These are phyloP conservation scores for Arthromyces matolae DNA, from an alignment of 768 basidiomycete species.

Conservation along the genomic window DNA sequence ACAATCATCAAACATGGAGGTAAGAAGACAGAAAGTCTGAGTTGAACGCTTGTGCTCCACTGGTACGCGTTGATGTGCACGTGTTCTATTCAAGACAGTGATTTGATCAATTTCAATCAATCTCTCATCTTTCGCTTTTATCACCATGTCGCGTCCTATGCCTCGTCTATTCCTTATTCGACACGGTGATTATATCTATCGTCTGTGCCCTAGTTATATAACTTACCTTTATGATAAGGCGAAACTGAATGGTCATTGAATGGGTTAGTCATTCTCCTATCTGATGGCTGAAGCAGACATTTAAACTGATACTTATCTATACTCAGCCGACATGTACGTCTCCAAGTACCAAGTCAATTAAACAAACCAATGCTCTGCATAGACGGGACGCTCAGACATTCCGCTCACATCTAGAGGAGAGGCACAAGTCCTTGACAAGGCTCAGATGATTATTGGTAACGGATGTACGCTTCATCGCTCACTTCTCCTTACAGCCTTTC, in stretches of 20 bases:
- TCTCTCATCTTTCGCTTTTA: background rate
- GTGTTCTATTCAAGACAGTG: background rate
- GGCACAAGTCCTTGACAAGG: slow-evolving; percentile 62
- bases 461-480: slow-evolving; percentile 52
- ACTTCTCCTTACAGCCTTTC: too few relatives aligned
- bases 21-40: too few relatives aligned
- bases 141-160: slow-evolving; percentile 45
- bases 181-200: too few relatives aligned
- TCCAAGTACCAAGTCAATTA: background rate
- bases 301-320: slow-evolving; percentile 6
- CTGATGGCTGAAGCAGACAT: background rate
- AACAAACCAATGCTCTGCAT: slow-evolving; percentile 1
- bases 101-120: background rate
- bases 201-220: background rate
- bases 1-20: slow-evolving; percentile 76
- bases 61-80: background rate
- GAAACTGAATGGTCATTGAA: slow-evolving; percentile 94
- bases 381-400: slow-evolving; percentile 90
- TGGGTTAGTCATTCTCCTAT: slow-evolving; percentile 48
- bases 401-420: slow-evolving; percentile 79
- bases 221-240: slow-evolving; percentile 38
- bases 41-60: too few relatives aligned
- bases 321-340: slow-evolving; percentile 60
- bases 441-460: slow-evolving; percentile 65
- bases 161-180: slow-evolving; percentile 79